Evolutionary conservation across 768 basidiomycete genomes (phyloP).

Genomic region (Boletus huronensis): DNA sequence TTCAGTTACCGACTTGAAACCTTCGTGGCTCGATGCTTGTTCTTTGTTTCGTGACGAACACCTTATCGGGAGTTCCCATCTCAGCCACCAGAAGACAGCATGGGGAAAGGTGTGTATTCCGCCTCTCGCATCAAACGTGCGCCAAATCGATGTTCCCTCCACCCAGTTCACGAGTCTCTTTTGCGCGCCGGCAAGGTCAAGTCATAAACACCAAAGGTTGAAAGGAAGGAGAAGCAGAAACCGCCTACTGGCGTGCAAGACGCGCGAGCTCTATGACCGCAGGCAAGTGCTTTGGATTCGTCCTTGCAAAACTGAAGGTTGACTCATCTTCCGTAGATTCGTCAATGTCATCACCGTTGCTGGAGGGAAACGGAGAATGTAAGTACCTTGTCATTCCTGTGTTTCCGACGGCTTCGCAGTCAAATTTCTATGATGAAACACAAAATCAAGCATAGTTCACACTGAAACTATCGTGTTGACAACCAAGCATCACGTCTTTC

Average conservation of each 20-base stretch:
- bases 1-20: not conserved
- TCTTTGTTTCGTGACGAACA: too few relatives aligned
- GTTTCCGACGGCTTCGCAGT: slow-evolving; percentile 30
- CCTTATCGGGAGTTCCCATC: slow-evolving; percentile 21
- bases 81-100: slow-evolving; percentile 40
- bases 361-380: slow-evolving; percentile 93
- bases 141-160: not conserved
- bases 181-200: slow-evolving; percentile 99
- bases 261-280: slow-evolving; percentile 89
- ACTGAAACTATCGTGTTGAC: slow-evolving; percentile 86
- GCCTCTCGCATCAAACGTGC: not conserved
- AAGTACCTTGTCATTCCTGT: slow-evolving; percentile 50
- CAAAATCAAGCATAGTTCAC: slow-evolving; percentile 89
- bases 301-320: not conserved
- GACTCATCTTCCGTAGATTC: slow-evolving; percentile 48
- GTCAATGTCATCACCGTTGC: slow-evolving; percentile 87
- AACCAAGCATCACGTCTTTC: slow-evolving; percentile 93
- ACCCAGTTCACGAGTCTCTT: slow-evolving; percentile 94
- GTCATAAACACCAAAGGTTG: slow-evolving; percentile 96
- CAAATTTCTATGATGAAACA: slow-evolving; percentile 23
- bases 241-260: slow-evolving; percentile 97
- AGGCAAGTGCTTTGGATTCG: slow-evolving; percentile 49
- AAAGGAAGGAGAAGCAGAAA: slow-evolving; percentile 99
- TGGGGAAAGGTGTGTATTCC: slow-evolving; percentile 61
- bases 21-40: too few relatives aligned